Evolutionary conservation across 495 filamentous ascomycete genomes (phyloP).

Genomic region (Chaetomium tenue): DNA sequence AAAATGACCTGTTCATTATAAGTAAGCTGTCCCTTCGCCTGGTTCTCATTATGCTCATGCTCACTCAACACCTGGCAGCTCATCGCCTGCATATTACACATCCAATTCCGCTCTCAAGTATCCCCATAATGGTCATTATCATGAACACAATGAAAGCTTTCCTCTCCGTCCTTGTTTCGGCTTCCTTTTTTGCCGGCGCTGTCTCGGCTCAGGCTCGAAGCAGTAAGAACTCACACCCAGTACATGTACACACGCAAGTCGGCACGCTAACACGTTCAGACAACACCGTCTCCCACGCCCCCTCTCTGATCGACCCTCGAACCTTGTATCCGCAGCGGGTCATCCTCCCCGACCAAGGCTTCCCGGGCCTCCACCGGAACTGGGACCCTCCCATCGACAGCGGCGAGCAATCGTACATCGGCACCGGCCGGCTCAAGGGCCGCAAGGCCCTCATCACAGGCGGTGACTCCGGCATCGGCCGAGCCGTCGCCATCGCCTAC

Average conservation of each 20-base stretch:
- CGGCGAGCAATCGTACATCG: background rate
- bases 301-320: background rate
- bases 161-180: background rate
- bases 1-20: background rate
- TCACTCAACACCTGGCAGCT: too few species aligned
- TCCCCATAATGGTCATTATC: background rate
- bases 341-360: background rate
- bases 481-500: background rate
- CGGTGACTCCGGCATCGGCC: background rate
- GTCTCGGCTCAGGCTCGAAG: background rate
- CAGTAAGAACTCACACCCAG: background rate
- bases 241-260: background rate
- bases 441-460: slow-evolving; percentile 1
- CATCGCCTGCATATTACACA: background rate
- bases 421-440: background rate
- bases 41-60: background rate
- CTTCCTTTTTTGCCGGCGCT: background rate
- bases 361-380: background rate
- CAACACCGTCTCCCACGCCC: background rate
- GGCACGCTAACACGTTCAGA: background rate
- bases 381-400: background rate
- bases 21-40: background rate
- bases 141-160: background rate
- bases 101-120: background rate
- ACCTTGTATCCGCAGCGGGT: background rate